A percentile compares a stretch with the other conserved stretches of the same genome.
phyloP scores from a whole-genome alignment of 345 rosid genomes.

The Fremontodendron californicum region DNA sequence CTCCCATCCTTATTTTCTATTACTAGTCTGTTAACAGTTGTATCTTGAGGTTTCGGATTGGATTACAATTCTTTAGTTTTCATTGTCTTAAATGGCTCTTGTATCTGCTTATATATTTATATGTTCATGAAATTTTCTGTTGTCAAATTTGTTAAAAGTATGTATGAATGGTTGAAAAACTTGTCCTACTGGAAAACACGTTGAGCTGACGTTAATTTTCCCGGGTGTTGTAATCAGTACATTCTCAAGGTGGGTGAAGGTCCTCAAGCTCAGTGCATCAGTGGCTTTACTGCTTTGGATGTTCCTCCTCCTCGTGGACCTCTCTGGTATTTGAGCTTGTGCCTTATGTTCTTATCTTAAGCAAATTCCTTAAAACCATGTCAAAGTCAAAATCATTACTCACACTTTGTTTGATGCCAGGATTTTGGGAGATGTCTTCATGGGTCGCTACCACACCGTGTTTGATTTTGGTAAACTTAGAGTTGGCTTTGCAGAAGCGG shows the following conservation, averaged over 20 bases:
- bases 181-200: background rate
- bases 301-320: constrained; percentile 92
- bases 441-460: constrained; percentile 90
- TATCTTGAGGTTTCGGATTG: background rate
- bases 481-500: constrained; percentile 93
- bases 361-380: background rate
- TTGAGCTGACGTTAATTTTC: background rate
- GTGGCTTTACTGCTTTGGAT: constrained; percentile 80
- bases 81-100: background rate
- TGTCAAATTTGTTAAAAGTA: background rate
- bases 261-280: constrained; percentile 73
- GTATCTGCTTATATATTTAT: too few relatives aligned
- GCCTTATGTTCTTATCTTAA: background rate
- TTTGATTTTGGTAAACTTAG: constrained; percentile 69
- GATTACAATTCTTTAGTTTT: background rate
- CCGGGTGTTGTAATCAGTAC: constrained; percentile 49
- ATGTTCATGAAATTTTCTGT: background rate
- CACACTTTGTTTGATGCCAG: constrained; percentile 33
- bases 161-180: background rate
- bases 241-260: constrained; percentile 84
- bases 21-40: background rate
- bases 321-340: constrained; percentile 57
- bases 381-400: background rate
- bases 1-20: background rate
- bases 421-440: constrained; percentile 92